Base-by-base conservation (phyloP, 805 yeast genomes). In the Monosporozyma solicola region DNA sequence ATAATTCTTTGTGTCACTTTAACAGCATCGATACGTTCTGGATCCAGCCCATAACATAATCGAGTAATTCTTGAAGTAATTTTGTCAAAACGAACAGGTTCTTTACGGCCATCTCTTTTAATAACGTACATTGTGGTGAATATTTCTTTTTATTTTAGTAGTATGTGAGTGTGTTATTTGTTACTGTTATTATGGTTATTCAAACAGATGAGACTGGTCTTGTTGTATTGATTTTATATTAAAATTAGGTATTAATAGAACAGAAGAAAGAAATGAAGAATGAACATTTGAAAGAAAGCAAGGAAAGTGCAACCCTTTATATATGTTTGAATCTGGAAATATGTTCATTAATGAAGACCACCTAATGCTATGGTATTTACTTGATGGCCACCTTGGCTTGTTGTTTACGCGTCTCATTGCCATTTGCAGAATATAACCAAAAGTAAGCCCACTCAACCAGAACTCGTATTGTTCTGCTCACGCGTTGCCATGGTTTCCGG, bases 51-150 rank as follows among this genome's bases (percentile, higher is more conserved):
- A 66, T 91, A 91, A 61, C 97, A 90, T 55, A 92, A 80, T 64
- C 97, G 85, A 59, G 90, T 85, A 55, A 92, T 85, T 65, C 94
- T 80, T 50, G 97, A 95, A 52, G 97, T 91, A 78, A 92, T 91
- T 72, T 91, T 90, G 72, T 90, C 97, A 71, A 90, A 90, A 68
- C 90, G 86, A 53, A 90, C 96, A 48, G 91, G 92, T 74, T 89
- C 97, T 72, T 84, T 83, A 70, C 85, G 91, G 59, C 97, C 97
- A 73, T 89, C 95, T 81, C 96, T 84, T 70, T 88, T 88, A 67
- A 75, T 78, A 63, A 89, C 96, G 70, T 79, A 87, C 95, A 88
- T 87, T 31, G 41, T 15, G n/a, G n/a, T 50, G 10, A 41, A 20
- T 20, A 20, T 20, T 20, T 32, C n/a, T 47, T 29, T 32, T 47